Conservation (phyloP, 345 rosid genomes). For the Noccaea caerulescens region DNA sequence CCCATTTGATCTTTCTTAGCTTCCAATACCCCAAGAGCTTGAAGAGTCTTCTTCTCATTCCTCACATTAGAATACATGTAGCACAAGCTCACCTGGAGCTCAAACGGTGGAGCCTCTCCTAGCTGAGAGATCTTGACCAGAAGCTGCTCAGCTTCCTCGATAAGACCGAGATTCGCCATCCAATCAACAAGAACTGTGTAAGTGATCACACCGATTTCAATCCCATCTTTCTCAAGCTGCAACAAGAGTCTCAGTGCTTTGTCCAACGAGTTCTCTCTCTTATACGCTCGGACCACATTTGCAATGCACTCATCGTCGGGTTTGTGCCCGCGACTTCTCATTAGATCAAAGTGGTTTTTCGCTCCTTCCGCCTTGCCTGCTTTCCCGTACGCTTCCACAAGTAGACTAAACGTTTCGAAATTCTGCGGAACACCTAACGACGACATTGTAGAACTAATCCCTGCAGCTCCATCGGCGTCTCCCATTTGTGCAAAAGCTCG, state of each 20-base stretch:
- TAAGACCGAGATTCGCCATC: constrained; percentile 65
- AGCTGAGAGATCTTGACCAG: constrained; percentile 68
- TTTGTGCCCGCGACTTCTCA: constrained; percentile 59
- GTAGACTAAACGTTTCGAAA: constrained; percentile 59
- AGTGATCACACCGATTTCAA: constrained; percentile 77
- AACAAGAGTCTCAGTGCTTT: constrained; percentile 72
- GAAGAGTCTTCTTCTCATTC: constrained; percentile 82
- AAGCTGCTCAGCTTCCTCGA: constrained; percentile 85
- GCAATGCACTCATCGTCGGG: constrained; percentile 72
- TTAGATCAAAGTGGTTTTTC: constrained; percentile 58
- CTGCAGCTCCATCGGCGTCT: constrained; percentile 53
- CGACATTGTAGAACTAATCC: constrained; percentile 55
- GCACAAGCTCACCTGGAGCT: constrained; percentile 75
- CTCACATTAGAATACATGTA: constrained; percentile 68
- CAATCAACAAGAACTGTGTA: constrained; percentile 76
- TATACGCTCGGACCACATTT: constrained; percentile 65
- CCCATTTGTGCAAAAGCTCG: constrained; percentile 59
- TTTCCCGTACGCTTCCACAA: constrained; percentile 63
- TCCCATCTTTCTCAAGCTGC: constrained; percentile 76
- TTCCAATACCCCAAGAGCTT: constrained; percentile 68
- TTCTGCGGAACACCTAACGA: constrained; percentile 36
- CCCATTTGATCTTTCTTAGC: constrained; percentile 57
- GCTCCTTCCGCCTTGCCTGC: constrained; percentile 64
- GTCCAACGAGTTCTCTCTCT: constrained; percentile 65
- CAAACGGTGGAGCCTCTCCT: constrained; percentile 76